Conservation (phyloP, 768 basidiomycete genomes). For the Russula emetica region DNA sequence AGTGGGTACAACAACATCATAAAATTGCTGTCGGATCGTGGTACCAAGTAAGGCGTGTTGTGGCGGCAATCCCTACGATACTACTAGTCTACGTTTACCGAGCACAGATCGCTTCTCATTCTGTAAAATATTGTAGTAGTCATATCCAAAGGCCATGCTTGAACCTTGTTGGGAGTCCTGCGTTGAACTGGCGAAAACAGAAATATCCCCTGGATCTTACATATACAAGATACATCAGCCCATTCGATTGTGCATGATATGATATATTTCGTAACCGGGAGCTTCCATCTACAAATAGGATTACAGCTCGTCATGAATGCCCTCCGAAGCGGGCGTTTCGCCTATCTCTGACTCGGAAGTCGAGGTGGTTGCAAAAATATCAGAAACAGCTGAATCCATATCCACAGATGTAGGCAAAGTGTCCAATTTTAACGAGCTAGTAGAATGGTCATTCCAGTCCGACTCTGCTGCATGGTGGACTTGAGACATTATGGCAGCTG, state of each 20-base stretch:
- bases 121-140: too few relatives aligned
- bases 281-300: not conserved
- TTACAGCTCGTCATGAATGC: constrained; percentile 21
- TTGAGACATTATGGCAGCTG: constrained; percentile 2
- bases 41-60: too few relatives aligned
- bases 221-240: not conserved
- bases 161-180: too few relatives aligned
- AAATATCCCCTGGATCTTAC: not conserved
- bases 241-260: not conserved
- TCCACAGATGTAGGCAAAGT: not conserved
- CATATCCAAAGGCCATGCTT: too few relatives aligned
- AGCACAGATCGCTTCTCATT: too few relatives aligned
- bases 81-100: too few relatives aligned
- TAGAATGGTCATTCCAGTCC: not conserved
- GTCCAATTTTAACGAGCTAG: not conserved
- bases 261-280: not conserved
- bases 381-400: not conserved
- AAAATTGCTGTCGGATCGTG: too few relatives aligned
- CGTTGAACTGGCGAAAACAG: too few relatives aligned
- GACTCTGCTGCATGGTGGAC: not conserved
- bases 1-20: too few relatives aligned
- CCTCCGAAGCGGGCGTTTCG: not conserved
- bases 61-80: too few relatives aligned
- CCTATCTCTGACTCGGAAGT: not conserved
- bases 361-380: not conserved